phyloP scores from a whole-genome alignment of 768 basidiomycete genomes.

The Rhodosporidiobolus odoratus region DNA sequence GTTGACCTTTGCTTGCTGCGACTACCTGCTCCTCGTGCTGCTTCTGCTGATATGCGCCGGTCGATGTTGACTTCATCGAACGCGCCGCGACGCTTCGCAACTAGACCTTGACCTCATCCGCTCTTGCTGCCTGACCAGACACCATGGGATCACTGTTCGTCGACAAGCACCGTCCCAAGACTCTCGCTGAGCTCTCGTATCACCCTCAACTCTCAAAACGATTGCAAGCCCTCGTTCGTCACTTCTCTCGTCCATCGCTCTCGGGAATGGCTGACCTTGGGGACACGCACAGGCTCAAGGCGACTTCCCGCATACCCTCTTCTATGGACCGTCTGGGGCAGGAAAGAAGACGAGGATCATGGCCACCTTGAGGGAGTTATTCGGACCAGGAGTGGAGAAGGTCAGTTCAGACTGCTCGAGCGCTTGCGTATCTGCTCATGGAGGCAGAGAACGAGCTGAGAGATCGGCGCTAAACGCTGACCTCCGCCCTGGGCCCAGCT shows the following conservation, averaged over 20 bases:
- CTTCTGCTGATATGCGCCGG: not conserved
- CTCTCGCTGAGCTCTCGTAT: slow-evolving; percentile 81
- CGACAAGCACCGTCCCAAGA: slow-evolving; percentile 72
- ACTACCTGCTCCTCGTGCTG: not conserved
- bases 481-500: slow-evolving; percentile 54
- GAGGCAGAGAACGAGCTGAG: not conserved
- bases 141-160: slow-evolving; percentile 45
- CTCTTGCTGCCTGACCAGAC: not conserved
- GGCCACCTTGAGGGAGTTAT: slow-evolving; percentile 78
- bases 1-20: not conserved
- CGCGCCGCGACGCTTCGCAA: no score
- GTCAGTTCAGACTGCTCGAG: slow-evolving; percentile 48
- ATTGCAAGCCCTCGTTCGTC: slow-evolving; percentile 65
- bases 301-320: slow-evolving; percentile 95
- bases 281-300: slow-evolving; percentile 63
- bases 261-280: no score
- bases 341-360: slow-evolving; percentile 97
- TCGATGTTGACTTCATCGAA: not conserved
- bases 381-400: slow-evolving; percentile 88
- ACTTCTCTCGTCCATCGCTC: slow-evolving; percentile 33
- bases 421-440: not conserved
- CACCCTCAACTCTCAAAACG: slow-evolving; percentile 73
- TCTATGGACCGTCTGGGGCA: slow-evolving; percentile 94
- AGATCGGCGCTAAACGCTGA: not conserved
- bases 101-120: not conserved